Conservation (phyloP, 148 eudicot species). For the Cornus kousa region DNA sequence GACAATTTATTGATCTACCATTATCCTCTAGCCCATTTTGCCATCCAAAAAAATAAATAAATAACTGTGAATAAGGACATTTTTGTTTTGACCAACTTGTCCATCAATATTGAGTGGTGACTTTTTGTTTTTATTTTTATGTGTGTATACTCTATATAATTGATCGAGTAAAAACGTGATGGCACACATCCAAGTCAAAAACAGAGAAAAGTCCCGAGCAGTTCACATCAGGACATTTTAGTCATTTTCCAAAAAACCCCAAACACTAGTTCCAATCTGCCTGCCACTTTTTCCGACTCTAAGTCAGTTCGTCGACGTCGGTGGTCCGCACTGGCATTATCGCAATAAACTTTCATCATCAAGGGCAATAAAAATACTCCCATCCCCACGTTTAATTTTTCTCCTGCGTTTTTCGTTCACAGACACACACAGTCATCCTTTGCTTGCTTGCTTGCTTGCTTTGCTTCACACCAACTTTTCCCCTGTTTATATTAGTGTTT, state of each 20-base stretch:
- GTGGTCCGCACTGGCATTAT: not conserved
- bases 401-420: not conserved
- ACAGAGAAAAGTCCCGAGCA: not conserved
- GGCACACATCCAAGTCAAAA: not conserved
- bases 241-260: not conserved
- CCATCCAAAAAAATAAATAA: too few relatives aligned
- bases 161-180: too few relatives aligned
- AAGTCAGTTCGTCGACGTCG: not conserved
- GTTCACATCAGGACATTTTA: conserved; percentile 1
- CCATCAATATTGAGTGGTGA: too few relatives aligned
- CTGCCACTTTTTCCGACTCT: not conserved
- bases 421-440: not conserved
- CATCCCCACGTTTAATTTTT: not conserved
- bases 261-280: not conserved
- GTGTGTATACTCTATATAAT: too few relatives aligned
- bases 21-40: too few relatives aligned
- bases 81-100: too few relatives aligned
- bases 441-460: not conserved
- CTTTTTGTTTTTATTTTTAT: too few relatives aligned
- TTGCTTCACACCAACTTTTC: not conserved
- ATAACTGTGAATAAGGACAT: too few relatives aligned
- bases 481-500: conserved; percentile 10
- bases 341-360: not conserved
- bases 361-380: not conserved
- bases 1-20: too few relatives aligned